Percentiles rank a stretch among this genome's conserved stretches.
Conservation (phyloP, 495 filamentous ascomycete species). For the Massariosphaeria phaeospora region DNA sequence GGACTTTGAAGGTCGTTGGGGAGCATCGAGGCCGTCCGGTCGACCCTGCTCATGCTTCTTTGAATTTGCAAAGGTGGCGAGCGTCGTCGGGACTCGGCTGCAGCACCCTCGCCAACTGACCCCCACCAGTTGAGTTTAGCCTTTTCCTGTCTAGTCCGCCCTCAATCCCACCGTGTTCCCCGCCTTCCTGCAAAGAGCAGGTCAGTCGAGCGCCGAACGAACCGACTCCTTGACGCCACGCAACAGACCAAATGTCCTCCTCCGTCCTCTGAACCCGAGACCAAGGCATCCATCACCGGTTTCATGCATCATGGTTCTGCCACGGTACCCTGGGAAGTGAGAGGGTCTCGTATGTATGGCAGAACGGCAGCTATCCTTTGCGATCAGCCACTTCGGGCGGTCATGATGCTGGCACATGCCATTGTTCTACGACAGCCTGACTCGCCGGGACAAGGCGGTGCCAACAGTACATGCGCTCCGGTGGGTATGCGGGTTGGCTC, state of each 20-base stretch:
- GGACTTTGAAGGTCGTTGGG: constrained; percentile 9
- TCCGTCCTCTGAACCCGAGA: constrained; percentile 5
- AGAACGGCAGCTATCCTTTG: constrained; percentile 25
- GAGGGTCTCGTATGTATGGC: constrained; percentile 17
- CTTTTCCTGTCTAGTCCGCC: background rate
- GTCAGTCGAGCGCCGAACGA: constrained; percentile 15
- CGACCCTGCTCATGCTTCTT: constrained; percentile 12
- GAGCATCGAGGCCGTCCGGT: constrained; percentile 28
- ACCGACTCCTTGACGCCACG: constrained; percentile 9
- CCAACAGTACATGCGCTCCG: background rate
- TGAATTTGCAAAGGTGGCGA: constrained; percentile 26
- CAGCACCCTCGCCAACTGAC: no score
- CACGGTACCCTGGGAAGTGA: constrained; percentile 11
- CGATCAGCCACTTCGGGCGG: constrained; percentile 17
- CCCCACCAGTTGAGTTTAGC: constrained; percentile 21
- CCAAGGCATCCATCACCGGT: constrained; percentile 28
- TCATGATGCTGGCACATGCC: constrained; percentile 14
- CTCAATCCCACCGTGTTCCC: constrained; percentile 5
- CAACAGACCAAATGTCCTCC: constrained; percentile 20
- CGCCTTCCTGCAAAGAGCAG: constrained; percentile 23
- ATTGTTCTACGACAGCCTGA: constrained; percentile 13
- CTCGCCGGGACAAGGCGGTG: background rate
- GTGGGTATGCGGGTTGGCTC: background rate
- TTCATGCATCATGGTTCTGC: constrained; percentile 18
- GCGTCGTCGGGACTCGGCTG: background rate